Evolutionary conservation across 1,284 basidiomycete species (phyloP).

Genomic region (Ceratobasidium sp.): DNA sequence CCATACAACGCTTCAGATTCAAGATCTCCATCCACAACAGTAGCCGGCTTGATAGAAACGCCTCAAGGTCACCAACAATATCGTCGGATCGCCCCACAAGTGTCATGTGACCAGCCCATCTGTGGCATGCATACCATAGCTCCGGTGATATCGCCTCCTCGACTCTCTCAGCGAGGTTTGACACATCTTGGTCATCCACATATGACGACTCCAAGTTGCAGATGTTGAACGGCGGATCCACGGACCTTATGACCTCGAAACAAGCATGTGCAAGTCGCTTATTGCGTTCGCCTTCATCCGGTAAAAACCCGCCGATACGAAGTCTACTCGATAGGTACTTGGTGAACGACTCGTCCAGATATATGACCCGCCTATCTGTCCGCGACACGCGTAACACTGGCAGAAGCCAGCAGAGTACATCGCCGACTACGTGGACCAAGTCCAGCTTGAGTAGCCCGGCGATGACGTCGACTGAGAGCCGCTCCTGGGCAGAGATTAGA

Average conservation of each 20-base stretch:
- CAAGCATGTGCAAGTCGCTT: neutral
- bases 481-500: neutral
- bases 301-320: neutral
- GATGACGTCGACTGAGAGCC: neutral
- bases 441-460: neutral
- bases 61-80: neutral
- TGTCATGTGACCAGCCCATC: neutral
- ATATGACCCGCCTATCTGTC: neutral
- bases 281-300: neutral
- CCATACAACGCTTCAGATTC: neutral
- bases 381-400: neutral
- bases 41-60: neutral
- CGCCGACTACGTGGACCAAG: neutral
- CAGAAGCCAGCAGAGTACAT: neutral
- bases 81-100: neutral
- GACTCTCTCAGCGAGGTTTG: neutral
- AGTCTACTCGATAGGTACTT: neutral
- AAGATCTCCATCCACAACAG: constrained; percentile 3
- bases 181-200: neutral
- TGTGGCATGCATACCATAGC: neutral
- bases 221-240: neutral
- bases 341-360: neutral
- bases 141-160: neutral
- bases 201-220: constrained; percentile 2
- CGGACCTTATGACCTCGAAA: neutral